A percentile compares a stretch with the other conserved stretches of the same genome.
Evolutionary conservation across 164 flowering plant genomes (phyloP).

Genomic region (Magnolia changhungtana): DNA sequence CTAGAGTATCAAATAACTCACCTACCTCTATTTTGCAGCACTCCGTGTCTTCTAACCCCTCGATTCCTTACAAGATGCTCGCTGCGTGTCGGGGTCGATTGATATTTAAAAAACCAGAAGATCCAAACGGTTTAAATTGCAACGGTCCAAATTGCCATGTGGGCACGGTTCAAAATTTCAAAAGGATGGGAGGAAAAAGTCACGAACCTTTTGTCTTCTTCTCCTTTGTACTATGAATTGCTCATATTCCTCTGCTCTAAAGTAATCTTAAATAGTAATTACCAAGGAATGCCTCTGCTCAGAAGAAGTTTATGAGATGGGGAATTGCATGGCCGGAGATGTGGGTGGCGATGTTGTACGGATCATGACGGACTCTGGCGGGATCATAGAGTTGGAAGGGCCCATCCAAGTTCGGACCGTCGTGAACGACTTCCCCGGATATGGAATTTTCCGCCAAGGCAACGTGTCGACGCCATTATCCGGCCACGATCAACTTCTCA

Average conservation of each 20-base stretch:
- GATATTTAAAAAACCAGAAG: neutral
- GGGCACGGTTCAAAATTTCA: constrained; percentile 12
- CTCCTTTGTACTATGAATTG: neutral
- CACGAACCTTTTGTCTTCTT: constrained; percentile 18
- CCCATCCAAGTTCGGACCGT: constrained; percentile 35
- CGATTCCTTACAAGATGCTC: neutral
- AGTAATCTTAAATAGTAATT: neutral
- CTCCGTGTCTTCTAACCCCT: no score
- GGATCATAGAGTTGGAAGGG: constrained; percentile 32
- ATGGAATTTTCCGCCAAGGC: constrained; percentile 40
- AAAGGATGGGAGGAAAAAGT: neutral
- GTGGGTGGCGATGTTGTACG: constrained; percentile 17
- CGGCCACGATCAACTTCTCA: constrained; percentile 30
- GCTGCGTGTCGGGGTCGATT: neutral
- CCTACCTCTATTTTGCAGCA: no score
- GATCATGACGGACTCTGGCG: constrained; percentile 46
- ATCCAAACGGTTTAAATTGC: constrained; percentile 5
- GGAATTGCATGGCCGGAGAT: constrained; percentile 40
- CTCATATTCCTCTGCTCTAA: neutral
- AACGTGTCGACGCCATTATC: constrained; percentile 27
- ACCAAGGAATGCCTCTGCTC: neutral
- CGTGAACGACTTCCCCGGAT: constrained; percentile 40
- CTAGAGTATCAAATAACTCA: no score
- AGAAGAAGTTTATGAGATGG: constrained; percentile 29
- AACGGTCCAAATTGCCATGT: constrained; percentile 29